Evolutionary conservation across 1,284 basidiomycete species (phyloP), one percentile per base, ranked within the genome.

Genomic region (Serendipita sp.): DNA sequence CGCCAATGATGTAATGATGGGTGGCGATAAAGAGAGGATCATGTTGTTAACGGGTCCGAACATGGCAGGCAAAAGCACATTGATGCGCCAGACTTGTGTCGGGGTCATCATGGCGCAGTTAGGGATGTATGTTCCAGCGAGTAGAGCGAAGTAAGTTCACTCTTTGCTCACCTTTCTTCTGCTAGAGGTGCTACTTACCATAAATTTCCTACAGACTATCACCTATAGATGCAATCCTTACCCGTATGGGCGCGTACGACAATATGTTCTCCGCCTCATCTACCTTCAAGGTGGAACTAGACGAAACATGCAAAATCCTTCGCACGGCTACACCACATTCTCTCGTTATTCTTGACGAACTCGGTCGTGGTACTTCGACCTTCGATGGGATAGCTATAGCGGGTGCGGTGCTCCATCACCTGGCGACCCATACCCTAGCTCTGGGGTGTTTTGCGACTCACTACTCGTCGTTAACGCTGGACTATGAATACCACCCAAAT

Each of bases 221-320:
- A 66, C 93, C 96, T 0, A 85, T 97, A 1, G 95, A 99, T 72
- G 80, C 88, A 29, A 97, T 99, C 68, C 82, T 96, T 65, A 98
- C 95, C 4, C 85, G 96, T 32, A 99, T 99, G 95, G 96, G 96
- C 17, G 96, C 96, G 1, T 94, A 95, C 71, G 93, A 97, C 71
- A 93, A 93, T 70, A 95, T 97, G 88, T 96, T 96, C 72, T 88
- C 91, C 1, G 89, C 90, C 67, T 83, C 93, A 0, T 93, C 91
- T 74, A 95, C 93, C 0, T 97, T 96, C 82, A 93, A 95, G 72
- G 93, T 97, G 17, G 94, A 97, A 71, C 78, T 97, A 62, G 93
- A 96, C 71, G 94, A 97, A 82, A 92, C 88, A 68, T 91, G 88
- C 72, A 94, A 93, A 73, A 93, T 95, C 68, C 77, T 95, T 42